Conservation (phyloP, 2,329 filamentous ascomycete genomes). For the Didymella sp. region DNA sequence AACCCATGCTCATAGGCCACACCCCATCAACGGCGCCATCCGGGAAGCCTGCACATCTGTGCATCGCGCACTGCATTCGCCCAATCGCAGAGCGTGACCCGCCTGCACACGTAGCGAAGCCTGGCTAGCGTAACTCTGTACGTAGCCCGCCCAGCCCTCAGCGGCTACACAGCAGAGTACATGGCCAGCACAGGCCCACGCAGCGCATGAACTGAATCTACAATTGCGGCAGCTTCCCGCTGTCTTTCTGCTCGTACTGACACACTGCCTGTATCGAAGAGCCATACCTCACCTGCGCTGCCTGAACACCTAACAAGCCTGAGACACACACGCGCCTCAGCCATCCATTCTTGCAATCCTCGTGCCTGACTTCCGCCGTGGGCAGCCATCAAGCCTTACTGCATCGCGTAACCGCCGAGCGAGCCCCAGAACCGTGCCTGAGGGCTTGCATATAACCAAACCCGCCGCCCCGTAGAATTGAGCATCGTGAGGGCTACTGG, state of each 20-base stretch:
- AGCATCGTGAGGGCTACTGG: slow-evolving; percentile 42
- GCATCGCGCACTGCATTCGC: slow-evolving; percentile 30
- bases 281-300: slow-evolving; percentile 25
- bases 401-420: slow-evolving; percentile 27
- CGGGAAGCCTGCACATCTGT: slow-evolving; percentile 28
- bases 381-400: slow-evolving; percentile 20
- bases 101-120: slow-evolving; percentile 10
- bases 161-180: slow-evolving; percentile 31
- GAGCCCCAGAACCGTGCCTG: slow-evolving; percentile 25
- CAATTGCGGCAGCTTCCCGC: slow-evolving; percentile 42
- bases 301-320: slow-evolving; percentile 44
- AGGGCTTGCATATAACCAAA: slow-evolving; percentile 47
- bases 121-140: slow-evolving; percentile 1
- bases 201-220: slow-evolving; percentile 46
- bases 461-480: slow-evolving; percentile 26
- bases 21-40: slow-evolving; percentile 22
- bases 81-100: slow-evolving; percentile 25
- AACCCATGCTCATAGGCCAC: slow-evolving; percentile 27
- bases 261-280: slow-evolving; percentile 46
- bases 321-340: slow-evolving; percentile 46
- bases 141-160: slow-evolving; percentile 23
- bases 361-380: slow-evolving; percentile 34
- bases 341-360: slow-evolving; percentile 27
- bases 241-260: slow-evolving; percentile 41
- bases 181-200: slow-evolving; percentile 23